These are phyloP conservation scores for Solanum habrochaites DNA, from an alignment of 257 asterid species.

Conservation along the genomic window DNA sequence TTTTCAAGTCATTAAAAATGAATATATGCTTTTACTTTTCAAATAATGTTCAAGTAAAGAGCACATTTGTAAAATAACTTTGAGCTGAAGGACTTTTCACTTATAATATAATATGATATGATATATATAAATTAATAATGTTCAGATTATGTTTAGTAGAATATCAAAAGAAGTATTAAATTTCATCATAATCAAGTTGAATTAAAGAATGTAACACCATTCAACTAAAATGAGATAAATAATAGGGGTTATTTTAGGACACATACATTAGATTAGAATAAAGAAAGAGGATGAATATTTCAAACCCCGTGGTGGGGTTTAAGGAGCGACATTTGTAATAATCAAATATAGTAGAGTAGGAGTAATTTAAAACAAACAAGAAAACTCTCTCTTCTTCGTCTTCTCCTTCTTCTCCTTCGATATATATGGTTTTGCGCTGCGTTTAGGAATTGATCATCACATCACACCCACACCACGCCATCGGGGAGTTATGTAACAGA, in stretches of 20 bases:
- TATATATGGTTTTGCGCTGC: background rate
- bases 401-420: background rate
- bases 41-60: too few relatives aligned
- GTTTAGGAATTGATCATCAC: background rate
- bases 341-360: background rate
- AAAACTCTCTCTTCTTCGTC: conserved; percentile 8
- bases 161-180: background rate
- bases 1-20: too few relatives aligned
- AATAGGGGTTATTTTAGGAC: too few relatives aligned
- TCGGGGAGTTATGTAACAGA: background rate
- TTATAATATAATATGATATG: too few relatives aligned
- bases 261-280: background rate
- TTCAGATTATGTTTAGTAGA: background rate
- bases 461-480: background rate
- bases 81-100: too few relatives aligned
- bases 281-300: background rate
- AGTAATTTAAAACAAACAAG: background rate
- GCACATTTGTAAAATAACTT: too few relatives aligned
- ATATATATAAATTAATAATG: background rate
- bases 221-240: background rate
- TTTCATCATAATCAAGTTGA: background rate
- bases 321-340: conserved; percentile 52
- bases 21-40: too few relatives aligned
- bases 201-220: background rate
- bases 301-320: conserved; percentile 15